phyloP scores from a whole-genome alignment of 2,329 filamentous ascomycete species.

The Blastomyces gilchristii region DNA sequence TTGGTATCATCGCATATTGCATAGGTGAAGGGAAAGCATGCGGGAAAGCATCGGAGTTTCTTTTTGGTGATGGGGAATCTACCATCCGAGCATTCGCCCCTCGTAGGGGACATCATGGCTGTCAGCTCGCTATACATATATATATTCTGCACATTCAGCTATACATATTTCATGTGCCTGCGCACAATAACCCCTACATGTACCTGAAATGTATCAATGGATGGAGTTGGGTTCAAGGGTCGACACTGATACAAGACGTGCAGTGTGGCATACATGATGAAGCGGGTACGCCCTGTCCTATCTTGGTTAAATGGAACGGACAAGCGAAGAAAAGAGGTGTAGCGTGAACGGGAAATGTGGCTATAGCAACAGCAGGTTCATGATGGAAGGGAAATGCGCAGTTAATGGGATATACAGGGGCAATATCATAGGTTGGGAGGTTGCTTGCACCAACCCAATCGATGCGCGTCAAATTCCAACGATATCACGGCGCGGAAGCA shows the following conservation, averaged over 20 bases:
- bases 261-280: neutral
- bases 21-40: conserved; percentile 1
- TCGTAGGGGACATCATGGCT: neutral
- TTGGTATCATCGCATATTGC: conserved; percentile 2
- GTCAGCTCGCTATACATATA: conserved; percentile 4
- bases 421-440: neutral
- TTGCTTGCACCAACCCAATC: neutral
- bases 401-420: neutral
- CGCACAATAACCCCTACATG: neutral
- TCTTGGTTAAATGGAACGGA: neutral
- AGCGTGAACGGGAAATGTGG: neutral
- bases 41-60: neutral
- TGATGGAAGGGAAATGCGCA: neutral
- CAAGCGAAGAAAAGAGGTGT: neutral
- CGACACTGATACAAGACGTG: neutral
- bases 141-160: neutral
- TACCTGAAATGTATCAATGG: neutral
- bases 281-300: neutral
- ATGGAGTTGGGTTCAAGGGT: neutral
- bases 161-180: neutral
- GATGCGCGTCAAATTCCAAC: neutral
- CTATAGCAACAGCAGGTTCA: neutral
- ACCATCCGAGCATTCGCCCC: neutral
- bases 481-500: neutral
- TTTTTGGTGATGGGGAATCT: conserved; percentile 2